Conservation (phyloP, 495 filamentous ascomycete genomes). For the Darksidea phi region DNA sequence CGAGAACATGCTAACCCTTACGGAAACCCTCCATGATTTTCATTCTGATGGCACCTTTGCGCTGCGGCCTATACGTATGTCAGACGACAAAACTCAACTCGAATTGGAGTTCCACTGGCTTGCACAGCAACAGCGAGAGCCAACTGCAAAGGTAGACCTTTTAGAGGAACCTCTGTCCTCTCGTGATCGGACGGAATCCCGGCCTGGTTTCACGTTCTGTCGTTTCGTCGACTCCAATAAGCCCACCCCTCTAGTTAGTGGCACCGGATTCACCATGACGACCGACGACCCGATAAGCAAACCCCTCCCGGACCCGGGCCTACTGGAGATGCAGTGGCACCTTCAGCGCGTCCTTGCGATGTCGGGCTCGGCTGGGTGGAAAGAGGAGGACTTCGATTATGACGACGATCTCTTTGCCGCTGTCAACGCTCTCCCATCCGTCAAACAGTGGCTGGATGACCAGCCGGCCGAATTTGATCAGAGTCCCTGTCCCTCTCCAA, state of each 20-base stretch:
- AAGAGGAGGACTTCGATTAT: too few relatives aligned
- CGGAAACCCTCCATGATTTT: background rate
- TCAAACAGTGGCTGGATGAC: too few relatives aligned
- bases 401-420: too few relatives aligned
- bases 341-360: slow-evolving; percentile 9
- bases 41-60: background rate
- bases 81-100: background rate
- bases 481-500: too few relatives aligned
- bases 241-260: slow-evolving; percentile 1
- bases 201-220: background rate
- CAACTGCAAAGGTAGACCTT: background rate
- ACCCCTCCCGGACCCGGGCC: slow-evolving; percentile 6
- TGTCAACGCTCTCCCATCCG: too few relatives aligned
- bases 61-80: background rate
- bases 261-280: slow-evolving; percentile 14
- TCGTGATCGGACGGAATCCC: background rate
- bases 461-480: too few relatives aligned
- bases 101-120: background rate
- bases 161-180: background rate
- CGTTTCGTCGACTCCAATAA: background rate
- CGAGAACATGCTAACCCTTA: background rate
- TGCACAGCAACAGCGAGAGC: background rate
- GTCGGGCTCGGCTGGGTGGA: too few relatives aligned
- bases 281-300: slow-evolving; percentile 12
- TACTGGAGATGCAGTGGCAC: slow-evolving; percentile 13